Evolutionary conservation across 768 basidiomycete genomes (phyloP), one percentile per base, ranked within the genome.

Genomic region (Kwoniella shandongensis): DNA sequence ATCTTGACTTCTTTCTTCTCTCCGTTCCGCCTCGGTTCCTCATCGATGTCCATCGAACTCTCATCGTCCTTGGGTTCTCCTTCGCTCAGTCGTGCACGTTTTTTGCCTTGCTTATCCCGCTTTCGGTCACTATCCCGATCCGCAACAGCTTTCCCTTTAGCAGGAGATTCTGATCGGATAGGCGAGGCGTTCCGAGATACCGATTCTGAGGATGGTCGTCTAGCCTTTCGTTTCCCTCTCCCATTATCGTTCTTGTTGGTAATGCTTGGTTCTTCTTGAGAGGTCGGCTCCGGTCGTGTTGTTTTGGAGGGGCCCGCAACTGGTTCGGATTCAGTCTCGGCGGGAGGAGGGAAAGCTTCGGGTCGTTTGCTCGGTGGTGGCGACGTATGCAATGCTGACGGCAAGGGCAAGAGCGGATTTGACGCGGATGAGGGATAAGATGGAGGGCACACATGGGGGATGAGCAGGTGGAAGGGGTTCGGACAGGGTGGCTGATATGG

Each of bases 381-480:
- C 11, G 54, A 54, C 1, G 64, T 18, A 25, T 44, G 42, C 25
- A 67, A 41, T 11, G 51, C 51, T 2, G 58, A 32, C 18, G 64
- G 54, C 20, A 62, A 44, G 3, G 63, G 68, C 8, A 60, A 30
- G 8, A 59, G 27, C 7, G 70, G 70, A 35, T 72, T 72, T 15
- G 51, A 32, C 3, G 54, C 41, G 13, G 64, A 62, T 1, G 68
- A 70, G 30, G 64, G 65, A 54, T 63, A 69, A 4, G 59, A 44
- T 0, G 57, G 40, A 1, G 71, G 69, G 44, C 71, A 70, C 40
- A 59, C 44, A 45, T 70, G 71, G 1, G 68, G 71, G 25, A 68
- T 66, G 29, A 72, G 59, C 6, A 72, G 65, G 42, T 72, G 70
- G 55, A 72, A 72, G 12, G 70, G 70, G 48, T 65, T 59, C n/a